Evolutionary conservation across 371 early-diverging fungal species (phyloP), one percentile per base, ranked within the genome.

Genomic region (Phascolomyces articulosus): DNA sequence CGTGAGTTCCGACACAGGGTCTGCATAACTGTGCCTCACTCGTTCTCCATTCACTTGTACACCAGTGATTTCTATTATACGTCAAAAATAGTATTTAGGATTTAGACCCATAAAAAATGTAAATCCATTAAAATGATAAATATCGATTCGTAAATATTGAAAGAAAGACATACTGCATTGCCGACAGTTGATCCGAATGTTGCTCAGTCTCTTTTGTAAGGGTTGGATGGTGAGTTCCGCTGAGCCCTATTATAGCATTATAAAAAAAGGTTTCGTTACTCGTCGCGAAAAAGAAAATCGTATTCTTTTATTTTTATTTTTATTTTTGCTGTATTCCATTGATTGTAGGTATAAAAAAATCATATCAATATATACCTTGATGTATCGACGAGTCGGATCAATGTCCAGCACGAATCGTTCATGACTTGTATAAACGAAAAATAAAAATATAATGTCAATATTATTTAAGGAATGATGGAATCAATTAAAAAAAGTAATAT

Each of bases 221-320:
- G 91, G 88, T 48, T 80, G 75, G 54, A 90, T 75, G 29, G 82
- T 85, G 51, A 89, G 68, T 62, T 89, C 89, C 18, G 87, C 87
- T 54, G 80, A 77, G 26, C 90, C 91, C 89, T 90, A 6, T 49
- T 77, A 71, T 41, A 41, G n/a, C n/a, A n/a, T n/a, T 41, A 41
- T 41, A 16, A 10, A 34, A 34, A 11, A 34, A 34, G 34, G 58
- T 47, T 60, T 40, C 27, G 40, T 51, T n/a, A n/a, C n/a, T n/a
- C n/a, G n/a, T 23, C 54, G 24, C 4, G 41, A 40, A 41, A 23
- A 21, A 69, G 28, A 53, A 24, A 15, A 10, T 24, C 16, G 7
- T 60, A 58, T 58, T 48, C 23, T 60, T 21, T 31, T 34, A 18
- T 2, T 44, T 44, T 48, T 34, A 20, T 48, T 9, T 20, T 23